Percentiles rank a stretch among this genome's conserved stretches.
phyloP scores from a whole-genome alignment of 257 asterid species.

The Cinchona pubescens region DNA sequence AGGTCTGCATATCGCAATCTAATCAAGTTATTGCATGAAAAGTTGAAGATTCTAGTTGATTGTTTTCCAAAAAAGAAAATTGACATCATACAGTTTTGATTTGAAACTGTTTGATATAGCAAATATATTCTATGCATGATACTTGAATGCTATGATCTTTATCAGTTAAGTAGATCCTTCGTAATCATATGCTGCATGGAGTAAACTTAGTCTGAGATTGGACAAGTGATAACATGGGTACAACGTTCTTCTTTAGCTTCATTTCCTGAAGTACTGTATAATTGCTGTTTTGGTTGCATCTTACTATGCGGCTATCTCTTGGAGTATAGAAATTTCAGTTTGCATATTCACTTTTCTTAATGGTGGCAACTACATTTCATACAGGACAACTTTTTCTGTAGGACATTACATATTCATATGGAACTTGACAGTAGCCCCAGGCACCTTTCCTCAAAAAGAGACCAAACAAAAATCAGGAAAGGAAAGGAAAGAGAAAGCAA shows the following conservation, averaged over 20 bases:
- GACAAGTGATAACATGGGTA: neutral
- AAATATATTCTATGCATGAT: too few species aligned
- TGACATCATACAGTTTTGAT: neutral
- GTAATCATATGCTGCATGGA: neutral
- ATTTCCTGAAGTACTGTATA: neutral
- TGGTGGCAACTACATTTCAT: neutral
- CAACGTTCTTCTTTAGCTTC: neutral
- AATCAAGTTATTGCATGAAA: neutral
- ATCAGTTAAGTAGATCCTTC: too few species aligned
- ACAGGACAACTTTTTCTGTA: neutral
- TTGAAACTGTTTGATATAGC: neutral
- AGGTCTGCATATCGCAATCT: neutral
- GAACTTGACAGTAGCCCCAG: neutral
- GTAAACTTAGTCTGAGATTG: neutral
- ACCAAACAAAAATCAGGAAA: neutral
- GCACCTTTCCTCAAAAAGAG: neutral
- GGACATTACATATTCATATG: neutral
- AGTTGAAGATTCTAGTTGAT: neutral
- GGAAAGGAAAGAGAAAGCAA: neutral
- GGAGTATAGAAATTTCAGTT: neutral
- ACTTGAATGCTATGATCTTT: too few species aligned
- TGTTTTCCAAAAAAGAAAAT: neutral
- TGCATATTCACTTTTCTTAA: neutral
- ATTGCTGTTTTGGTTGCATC: neutral
- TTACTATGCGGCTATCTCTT: neutral